Evolutionary conservation across 805 yeast genomes (phyloP).

Genomic region (Myxozyma monticola): DNA sequence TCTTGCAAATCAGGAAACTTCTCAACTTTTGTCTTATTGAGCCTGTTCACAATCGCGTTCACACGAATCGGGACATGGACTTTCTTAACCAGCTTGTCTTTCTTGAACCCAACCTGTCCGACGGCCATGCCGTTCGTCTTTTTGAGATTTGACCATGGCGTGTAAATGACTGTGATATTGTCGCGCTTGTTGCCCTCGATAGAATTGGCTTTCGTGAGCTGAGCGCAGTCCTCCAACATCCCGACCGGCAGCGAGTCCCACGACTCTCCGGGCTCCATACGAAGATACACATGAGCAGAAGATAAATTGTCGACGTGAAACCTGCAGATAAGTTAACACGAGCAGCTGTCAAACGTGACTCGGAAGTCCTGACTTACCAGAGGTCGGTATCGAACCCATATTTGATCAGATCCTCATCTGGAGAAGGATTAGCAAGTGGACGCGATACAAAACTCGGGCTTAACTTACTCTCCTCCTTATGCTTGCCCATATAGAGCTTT

Average conservation of each 20-base stretch:
- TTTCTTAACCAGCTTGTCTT: conserved; percentile 53
- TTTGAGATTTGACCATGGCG: conserved; percentile 70
- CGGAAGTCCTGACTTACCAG: conserved; percentile 46
- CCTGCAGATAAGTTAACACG: conserved; percentile 28
- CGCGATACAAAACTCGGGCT: background rate
- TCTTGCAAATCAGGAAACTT: conserved; percentile 49
- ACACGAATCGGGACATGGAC: conserved; percentile 57
- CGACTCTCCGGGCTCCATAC: conserved; percentile 49
- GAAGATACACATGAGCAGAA: conserved; percentile 74
- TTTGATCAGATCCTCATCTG: conserved; percentile 56
- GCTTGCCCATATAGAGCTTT: conserved; percentile 65
- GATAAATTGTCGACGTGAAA: conserved; percentile 77
- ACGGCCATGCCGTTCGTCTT: conserved; percentile 71
- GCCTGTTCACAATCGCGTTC: conserved; percentile 58
- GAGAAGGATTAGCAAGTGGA: background rate
- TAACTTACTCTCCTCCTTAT: conserved; percentile 60
- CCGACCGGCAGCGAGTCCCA: conserved; percentile 54
- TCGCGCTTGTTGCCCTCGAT: conserved; percentile 72
- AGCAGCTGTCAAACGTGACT: background rate
- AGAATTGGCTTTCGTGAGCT: conserved; percentile 73
- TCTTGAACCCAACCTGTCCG: conserved; percentile 76
- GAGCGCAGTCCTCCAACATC: conserved; percentile 59
- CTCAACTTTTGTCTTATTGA: conserved; percentile 66
- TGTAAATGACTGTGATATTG: conserved; percentile 65
- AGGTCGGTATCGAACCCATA: conserved; percentile 65